phyloP scores from a whole-genome alignment of 257 asterid species.

The Forsythia suspensa region DNA sequence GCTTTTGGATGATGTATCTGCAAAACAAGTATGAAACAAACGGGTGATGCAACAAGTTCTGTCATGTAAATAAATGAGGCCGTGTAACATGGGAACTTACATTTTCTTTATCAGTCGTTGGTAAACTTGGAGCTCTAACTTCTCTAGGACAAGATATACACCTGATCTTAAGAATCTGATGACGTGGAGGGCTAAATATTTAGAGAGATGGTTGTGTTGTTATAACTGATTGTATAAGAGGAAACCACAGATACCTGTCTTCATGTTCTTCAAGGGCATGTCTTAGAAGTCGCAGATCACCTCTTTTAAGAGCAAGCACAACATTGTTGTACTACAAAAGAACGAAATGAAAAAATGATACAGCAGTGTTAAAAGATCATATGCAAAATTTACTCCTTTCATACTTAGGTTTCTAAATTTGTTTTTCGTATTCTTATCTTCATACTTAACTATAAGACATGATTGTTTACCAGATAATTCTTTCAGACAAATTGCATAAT shows the following conservation, averaged over 20 bases:
- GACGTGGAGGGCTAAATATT: slow-evolving; percentile 10
- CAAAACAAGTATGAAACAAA: slow-evolving; percentile 11
- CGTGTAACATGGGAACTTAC: slow-evolving; percentile 39
- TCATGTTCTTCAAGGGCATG: slow-evolving; percentile 85
- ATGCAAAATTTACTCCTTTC: not conserved
- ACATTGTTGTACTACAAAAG: slow-evolving; percentile 69
- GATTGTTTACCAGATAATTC: not conserved
- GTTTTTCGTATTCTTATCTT: not conserved
- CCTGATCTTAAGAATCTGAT: slow-evolving; percentile 92
- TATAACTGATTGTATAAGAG: slow-evolving; percentile 14
- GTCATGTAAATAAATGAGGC: not conserved
- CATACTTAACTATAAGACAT: not conserved
- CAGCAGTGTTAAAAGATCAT: slow-evolving; percentile 13
- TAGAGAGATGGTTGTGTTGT: not conserved
- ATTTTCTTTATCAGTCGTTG: slow-evolving; percentile 88
- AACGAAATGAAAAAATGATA: slow-evolving; percentile 7
- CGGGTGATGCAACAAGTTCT: not conserved
- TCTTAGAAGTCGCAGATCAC: slow-evolving; percentile 91
- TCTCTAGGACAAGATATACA: slow-evolving; percentile 88
- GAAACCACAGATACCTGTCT: slow-evolving; percentile 58
- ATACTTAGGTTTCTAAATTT: not conserved
- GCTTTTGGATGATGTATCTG: slow-evolving; percentile 83
- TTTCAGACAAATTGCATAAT: not conserved
- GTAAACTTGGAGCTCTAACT: slow-evolving; percentile 97
- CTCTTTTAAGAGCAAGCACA: slow-evolving; percentile 84